Percentiles rank a stretch among this genome's conserved stretches.
Conservation (phyloP, 2,329 filamentous ascomycete species). For the Pseudogymnoascus destructans region DNA sequence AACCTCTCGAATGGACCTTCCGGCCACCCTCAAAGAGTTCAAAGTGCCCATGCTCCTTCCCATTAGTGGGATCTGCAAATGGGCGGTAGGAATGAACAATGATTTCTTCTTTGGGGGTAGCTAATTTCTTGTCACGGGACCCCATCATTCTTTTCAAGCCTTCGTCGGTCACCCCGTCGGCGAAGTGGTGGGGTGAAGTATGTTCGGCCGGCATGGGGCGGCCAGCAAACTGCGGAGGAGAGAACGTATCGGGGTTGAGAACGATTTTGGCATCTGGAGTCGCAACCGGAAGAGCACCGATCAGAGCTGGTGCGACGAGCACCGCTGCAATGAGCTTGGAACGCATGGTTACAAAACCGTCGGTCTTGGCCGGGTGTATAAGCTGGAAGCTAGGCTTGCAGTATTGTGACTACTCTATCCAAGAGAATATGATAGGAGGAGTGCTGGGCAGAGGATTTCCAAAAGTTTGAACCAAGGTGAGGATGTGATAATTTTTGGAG, state of each 20-base stretch:
- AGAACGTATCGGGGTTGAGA: not conserved
- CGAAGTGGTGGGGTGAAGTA: not conserved
- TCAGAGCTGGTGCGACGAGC: not conserved
- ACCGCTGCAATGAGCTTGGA: not conserved
- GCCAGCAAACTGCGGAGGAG: not conserved
- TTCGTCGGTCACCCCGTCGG: not conserved
- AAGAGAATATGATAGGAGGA: not conserved
- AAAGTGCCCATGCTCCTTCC: not conserved
- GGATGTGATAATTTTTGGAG: not conserved
- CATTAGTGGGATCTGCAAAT: not conserved
- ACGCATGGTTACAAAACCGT: not conserved
- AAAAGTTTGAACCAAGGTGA: not conserved
- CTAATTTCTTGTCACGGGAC: not conserved
- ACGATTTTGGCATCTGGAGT: not conserved
- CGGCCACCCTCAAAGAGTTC: not conserved
- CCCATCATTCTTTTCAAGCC: not conserved
- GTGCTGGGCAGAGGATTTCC: not conserved
- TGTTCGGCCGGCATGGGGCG: not conserved
- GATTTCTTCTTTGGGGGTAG: not conserved
- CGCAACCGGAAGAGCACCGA: not conserved
- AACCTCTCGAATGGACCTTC: not conserved
- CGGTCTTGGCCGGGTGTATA: not conserved
- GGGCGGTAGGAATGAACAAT: not conserved
- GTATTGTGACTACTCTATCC: not conserved
- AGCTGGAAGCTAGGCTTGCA: not conserved